Conservation (phyloP, 139 green algal species). For the Zygnema circumcarinatum region DNA sequence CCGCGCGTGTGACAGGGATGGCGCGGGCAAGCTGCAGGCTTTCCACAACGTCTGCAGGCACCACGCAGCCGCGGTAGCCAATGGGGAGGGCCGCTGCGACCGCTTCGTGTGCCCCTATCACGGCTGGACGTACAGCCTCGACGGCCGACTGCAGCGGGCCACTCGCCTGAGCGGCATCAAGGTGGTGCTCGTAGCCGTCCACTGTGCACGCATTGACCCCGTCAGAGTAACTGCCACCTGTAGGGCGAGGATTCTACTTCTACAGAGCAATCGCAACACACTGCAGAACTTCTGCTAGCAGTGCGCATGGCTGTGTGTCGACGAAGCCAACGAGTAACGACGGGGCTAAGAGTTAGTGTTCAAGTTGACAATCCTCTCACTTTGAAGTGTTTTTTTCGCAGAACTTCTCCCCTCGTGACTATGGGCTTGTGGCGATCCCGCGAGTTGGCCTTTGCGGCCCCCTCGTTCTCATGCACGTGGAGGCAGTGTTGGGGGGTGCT, state of each 20-base stretch:
- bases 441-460: neutral
- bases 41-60: slow-evolving; percentile 76
- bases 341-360: neutral
- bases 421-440: neutral
- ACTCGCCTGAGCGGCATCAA: slow-evolving; percentile 66
- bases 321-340: neutral
- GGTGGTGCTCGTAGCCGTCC: slow-evolving; percentile 63
- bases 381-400: neutral
- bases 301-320: too few relatives aligned
- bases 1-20: neutral
- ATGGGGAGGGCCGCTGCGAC: slow-evolving; percentile 46
- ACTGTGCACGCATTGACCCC: slow-evolving; percentile 15
- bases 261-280: neutral
- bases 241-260: neutral
- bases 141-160: slow-evolving; percentile 41
- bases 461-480: neutral
- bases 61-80: slow-evolving; percentile 68
- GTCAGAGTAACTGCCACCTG: neutral
- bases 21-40: slow-evolving; percentile 56
- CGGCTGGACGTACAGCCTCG: slow-evolving; percentile 68
- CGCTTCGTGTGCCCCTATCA: slow-evolving; percentile 72
- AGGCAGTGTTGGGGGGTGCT: neutral
- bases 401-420: neutral
- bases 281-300: neutral
- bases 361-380: neutral